These are phyloP conservation scores for Moesziomyces sp. DNA, from an alignment of 1,284 basidiomycete genomes.

Conservation along the genomic window DNA sequence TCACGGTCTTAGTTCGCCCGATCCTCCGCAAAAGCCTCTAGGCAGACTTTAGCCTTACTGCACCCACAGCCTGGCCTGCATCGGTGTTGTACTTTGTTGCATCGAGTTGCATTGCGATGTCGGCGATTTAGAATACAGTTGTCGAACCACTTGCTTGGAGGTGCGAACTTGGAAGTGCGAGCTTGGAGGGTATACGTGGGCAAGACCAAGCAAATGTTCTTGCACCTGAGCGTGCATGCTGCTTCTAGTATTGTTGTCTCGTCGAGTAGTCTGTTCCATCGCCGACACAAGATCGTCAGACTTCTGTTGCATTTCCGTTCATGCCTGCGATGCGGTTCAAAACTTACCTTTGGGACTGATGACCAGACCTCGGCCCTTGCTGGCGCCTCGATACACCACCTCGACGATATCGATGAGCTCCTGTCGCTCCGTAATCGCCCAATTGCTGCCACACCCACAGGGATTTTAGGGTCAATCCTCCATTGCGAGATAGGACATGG, in stretches of 20 bases:
- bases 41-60: too few species aligned
- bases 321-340: too few species aligned
- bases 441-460: conserved; percentile 38
- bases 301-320: background rate
- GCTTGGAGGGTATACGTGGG: background rate
- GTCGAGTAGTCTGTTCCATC: conserved; percentile 56
- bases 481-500: background rate
- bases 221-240: background rate
- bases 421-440: conserved; percentile 67
- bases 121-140: too few species aligned
- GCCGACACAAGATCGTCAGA: background rate
- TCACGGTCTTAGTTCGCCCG: too few species aligned
- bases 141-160: background rate
- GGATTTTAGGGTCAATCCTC: background rate
- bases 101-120: too few species aligned
- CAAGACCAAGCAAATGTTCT: background rate
- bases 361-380: conserved; percentile 96
- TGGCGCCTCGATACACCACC: conserved; percentile 96
- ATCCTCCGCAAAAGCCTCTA: too few species aligned
- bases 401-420: conserved; percentile 94
- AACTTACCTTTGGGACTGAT: conserved; percentile 89
- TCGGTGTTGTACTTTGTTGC: too few species aligned
- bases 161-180: background rate
- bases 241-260: conserved; percentile 51
- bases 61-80: too few species aligned